Percentiles rank a stretch among this genome's conserved stretches.
These are phyloP conservation scores for Globisporangium heterothallicum DNA, from an alignment of 352 stramenopile genomes.

Conservation along the genomic window DNA sequence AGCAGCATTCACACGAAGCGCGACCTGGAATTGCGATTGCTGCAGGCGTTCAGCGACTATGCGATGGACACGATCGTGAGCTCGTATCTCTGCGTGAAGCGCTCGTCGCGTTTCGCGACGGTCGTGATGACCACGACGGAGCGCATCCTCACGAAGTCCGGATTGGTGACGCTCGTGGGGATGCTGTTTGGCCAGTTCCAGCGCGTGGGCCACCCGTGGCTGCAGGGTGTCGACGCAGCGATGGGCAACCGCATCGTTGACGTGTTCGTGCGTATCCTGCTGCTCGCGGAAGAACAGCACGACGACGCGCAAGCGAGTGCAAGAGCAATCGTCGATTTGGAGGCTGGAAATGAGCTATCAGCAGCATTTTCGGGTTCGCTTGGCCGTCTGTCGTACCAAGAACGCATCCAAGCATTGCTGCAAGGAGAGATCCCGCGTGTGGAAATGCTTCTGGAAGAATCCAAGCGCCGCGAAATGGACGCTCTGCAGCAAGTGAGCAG, in stretches of 20 bases:
- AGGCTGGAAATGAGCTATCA: conserved; percentile 17
- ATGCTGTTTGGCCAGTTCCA: conserved; percentile 58
- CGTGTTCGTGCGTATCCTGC: conserved; percentile 40
- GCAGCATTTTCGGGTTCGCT: not conserved
- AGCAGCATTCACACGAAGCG: too few relatives aligned
- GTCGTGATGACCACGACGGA: conserved; percentile 49
- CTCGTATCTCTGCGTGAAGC: conserved; percentile 48
- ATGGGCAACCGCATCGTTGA: conserved; percentile 59
- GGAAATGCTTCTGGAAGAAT: conserved; percentile 24
- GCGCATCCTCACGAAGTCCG: conserved; percentile 32
- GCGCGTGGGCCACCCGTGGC: conserved; percentile 38
- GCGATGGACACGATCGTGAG: conserved; percentile 28
- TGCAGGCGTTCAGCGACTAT: conserved; percentile 48
- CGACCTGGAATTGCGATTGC: conserved; percentile 54
- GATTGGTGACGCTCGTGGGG: conserved; percentile 30
- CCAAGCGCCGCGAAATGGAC: conserved; percentile 14
- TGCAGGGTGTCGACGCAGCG: conserved; percentile 51
- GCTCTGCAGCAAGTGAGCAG: conserved; percentile 18
- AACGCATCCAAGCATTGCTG: conserved; percentile 53
- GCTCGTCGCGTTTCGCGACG: conserved; percentile 36
- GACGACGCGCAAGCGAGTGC: not conserved
- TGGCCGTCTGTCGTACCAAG: conserved; percentile 38
- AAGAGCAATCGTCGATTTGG: not conserved
- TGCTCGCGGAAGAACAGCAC: conserved; percentile 35
- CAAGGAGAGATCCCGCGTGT: conserved; percentile 37